A percentile compares a stretch with the other conserved stretches of the same genome.
Conservation (phyloP, 2,329 filamentous ascomycete species). For the Trichothecium sympodiale region DNA sequence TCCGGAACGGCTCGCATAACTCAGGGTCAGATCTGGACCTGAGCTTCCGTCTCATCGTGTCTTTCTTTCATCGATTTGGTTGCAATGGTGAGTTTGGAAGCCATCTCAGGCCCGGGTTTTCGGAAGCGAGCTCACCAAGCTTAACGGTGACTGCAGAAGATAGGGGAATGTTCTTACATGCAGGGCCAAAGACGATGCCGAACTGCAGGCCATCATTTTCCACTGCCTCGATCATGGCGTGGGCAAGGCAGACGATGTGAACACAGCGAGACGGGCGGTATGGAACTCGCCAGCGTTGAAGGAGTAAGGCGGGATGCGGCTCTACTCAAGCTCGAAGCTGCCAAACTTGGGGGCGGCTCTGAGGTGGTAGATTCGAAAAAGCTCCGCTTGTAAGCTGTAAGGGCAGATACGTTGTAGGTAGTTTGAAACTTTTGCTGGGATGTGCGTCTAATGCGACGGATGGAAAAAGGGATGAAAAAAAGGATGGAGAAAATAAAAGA, state of each 20-base stretch:
- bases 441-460: no score
- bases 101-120: slow-evolving; percentile 55
- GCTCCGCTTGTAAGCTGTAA: slow-evolving; percentile 56
- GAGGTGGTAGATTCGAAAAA: slow-evolving; percentile 61
- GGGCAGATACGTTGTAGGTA: slow-evolving; percentile 25
- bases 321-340: slow-evolving; percentile 82
- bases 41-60: no score
- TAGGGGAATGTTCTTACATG: slow-evolving; percentile 96
- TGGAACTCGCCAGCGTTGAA: slow-evolving; percentile 94
- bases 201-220: slow-evolving; percentile 40
- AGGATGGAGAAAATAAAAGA: no score
- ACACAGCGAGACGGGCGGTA: slow-evolving; percentile 62
- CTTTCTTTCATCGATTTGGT: no score
- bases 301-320: slow-evolving; percentile 88
- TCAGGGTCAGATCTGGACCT: no score
- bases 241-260: slow-evolving; percentile 70
- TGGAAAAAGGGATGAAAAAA: no score
- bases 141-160: slow-evolving; percentile 69
- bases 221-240: slow-evolving; percentile 43
- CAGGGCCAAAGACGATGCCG: slow-evolving; percentile 85
- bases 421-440: no score
- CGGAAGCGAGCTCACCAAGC: slow-evolving; percentile 57
- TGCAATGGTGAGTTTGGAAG: no score
- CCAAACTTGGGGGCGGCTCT: slow-evolving; percentile 68
- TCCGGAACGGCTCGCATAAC: no score